A percentile compares a stretch with the other conserved stretches of the same genome.
Evolutionary conservation across 352 stramenopile species (phyloP).

Genomic region (Phytophthora pisi): DNA sequence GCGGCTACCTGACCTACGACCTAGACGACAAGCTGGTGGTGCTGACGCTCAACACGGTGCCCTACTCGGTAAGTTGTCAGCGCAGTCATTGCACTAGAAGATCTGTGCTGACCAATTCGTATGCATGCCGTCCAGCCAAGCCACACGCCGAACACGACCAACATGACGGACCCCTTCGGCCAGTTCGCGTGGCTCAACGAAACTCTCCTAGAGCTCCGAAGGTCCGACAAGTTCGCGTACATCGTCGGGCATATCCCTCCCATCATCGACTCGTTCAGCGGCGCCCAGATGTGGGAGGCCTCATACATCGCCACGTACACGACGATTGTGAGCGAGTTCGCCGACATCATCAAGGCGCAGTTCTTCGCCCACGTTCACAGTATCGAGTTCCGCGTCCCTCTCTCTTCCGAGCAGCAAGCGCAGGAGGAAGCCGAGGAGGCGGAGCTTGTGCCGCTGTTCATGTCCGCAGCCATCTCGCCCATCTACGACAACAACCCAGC

Average conservation of each 20-base stretch:
- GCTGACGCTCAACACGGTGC: constrained; percentile 78
- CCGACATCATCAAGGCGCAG: constrained; percentile 74
- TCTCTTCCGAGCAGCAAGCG: constrained; percentile 23
- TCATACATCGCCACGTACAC: constrained; percentile 85
- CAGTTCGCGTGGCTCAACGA: constrained; percentile 91
- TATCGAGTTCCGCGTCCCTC: constrained; percentile 85
- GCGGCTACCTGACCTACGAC: constrained; percentile 61
- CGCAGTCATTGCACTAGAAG: not conserved
- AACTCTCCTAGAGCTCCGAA: constrained; percentile 54
- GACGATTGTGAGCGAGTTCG: constrained; percentile 61
- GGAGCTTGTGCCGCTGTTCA: constrained; percentile 74
- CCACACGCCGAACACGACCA: constrained; percentile 65
- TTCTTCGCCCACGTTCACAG: constrained; percentile 93
- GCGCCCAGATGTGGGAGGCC: constrained; percentile 82
- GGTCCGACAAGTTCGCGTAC: constrained; percentile 62
- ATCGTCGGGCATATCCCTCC: constrained; percentile 92
- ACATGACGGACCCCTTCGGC: constrained; percentile 78
- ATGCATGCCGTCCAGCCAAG: constrained; percentile 37
- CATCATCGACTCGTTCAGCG: constrained; percentile 86
- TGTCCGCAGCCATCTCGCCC: constrained; percentile 82
- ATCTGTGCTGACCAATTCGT: not conserved
- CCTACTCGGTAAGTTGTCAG: constrained; percentile 61
- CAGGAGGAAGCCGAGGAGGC: constrained; percentile 16
- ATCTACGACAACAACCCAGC: constrained; percentile 90
- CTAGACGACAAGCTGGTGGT: constrained; percentile 66